Base-by-base conservation (phyloP, 768 basidiomycete species). In the Tylopilus balloui region DNA sequence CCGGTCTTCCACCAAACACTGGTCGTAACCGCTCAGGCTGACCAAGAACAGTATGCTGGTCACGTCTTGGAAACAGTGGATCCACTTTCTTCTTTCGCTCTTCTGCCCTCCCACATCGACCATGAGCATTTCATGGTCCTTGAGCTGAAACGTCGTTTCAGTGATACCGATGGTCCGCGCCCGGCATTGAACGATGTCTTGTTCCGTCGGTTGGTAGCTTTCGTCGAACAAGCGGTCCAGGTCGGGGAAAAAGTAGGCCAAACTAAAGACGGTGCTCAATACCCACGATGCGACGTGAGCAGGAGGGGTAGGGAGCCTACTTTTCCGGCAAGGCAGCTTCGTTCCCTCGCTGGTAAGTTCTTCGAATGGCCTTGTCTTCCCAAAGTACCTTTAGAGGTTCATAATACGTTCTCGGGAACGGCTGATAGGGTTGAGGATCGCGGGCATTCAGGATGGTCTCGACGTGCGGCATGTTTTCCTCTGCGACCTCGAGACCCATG, bases 91-190 rank as follows among this genome's bases (percentile, higher is more conserved):
- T 52, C 92, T 72, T 65, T 93, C 92, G 66, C 85, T 90, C 76
- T 94, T 91, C 73, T 96, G 93, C 6, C 93, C 93, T 24, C 88
- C 88, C 29, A 88, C 93, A 61, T 96, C 93, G 48, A 96, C 87
- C 86, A 97, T 90, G 47, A 92, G 75, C 83, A 92, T 84, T 56
- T 89, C 84, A 49, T 90, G 84, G 36, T 85, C 86, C 55, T 78
- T 75, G 47, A 93, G 75, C 37, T 75, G 73, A 70, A 96, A 95
- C 15, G 81, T 79, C 1, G 92, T 95, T 68, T 92, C 89, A 8
- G 86, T 90, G 61, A 93, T 92, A 17, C 92, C 93, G 14, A 90
- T 92, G 20, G 93, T 94, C 49, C 92, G 83, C 32, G 87, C 88
- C 45, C 92, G 78, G 50, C 84, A 83, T 35, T 83, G 85, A 24